These are phyloP conservation scores for Ettlia oleoabundans DNA, from an alignment of 139 green algal species.

Conservation along the genomic window DNA sequence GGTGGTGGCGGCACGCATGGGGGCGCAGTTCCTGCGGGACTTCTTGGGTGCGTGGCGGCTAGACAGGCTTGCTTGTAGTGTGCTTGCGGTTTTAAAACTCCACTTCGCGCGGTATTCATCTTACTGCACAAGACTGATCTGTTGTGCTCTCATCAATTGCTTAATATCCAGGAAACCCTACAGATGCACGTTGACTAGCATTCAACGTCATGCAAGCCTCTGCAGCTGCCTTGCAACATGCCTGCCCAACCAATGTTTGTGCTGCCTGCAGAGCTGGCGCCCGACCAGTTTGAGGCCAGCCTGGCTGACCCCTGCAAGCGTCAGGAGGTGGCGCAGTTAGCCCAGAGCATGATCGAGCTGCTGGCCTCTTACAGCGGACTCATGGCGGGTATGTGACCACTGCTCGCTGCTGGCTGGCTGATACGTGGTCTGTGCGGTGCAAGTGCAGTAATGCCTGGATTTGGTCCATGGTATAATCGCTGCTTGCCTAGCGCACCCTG, in stretches of 20 bases:
- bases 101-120: too few species aligned
- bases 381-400: not conserved
- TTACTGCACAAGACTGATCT: too few species aligned
- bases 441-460: too few species aligned
- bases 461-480: too few species aligned
- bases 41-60: slow-evolving; percentile 32
- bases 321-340: not conserved
- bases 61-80: not conserved
- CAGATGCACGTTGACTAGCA: too few species aligned
- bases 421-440: slow-evolving; percentile 1
- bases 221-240: too few species aligned
- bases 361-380: slow-evolving; percentile 34
- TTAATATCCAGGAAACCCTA: too few species aligned
- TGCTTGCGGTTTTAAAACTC: too few species aligned
- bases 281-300: not conserved
- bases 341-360: not conserved
- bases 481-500: too few species aligned
- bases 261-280: not conserved
- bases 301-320: not conserved
- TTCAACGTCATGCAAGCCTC: too few species aligned
- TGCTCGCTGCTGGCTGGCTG: not conserved
- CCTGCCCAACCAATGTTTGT: too few species aligned
- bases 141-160: too few species aligned
- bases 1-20: slow-evolving; percentile 13
- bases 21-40: slow-evolving; percentile 23